These are phyloP conservation scores for Colletotrichum phormii DNA, from an alignment of 2,329 filamentous ascomycete species.

Conservation along the genomic window DNA sequence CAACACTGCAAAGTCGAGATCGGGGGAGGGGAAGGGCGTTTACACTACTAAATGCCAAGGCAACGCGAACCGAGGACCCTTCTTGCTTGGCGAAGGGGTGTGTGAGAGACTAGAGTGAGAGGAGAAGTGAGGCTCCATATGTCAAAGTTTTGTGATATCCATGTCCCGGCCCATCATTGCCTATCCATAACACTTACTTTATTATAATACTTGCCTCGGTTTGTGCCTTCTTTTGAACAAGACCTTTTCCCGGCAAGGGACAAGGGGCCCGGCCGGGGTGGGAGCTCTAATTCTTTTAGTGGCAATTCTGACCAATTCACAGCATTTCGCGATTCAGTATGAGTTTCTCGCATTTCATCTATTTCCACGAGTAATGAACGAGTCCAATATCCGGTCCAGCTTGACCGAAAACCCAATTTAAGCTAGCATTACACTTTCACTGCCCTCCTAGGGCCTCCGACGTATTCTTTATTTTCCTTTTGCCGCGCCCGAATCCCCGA, in stretches of 20 bases:
- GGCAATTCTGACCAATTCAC: neutral
- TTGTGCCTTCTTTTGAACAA: neutral
- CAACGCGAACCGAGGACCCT: conserved; percentile 28
- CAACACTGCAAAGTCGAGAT: neutral
- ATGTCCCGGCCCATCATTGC: neutral
- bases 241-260: neutral
- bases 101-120: neutral
- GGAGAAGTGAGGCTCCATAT: neutral
- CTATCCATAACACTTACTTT: neutral
- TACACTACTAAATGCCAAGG: conserved; percentile 12
- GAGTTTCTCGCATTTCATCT: neutral
- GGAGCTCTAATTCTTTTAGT: neutral
- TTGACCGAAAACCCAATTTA: conserved; percentile 2
- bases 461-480: neutral
- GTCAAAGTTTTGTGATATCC: neutral
- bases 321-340: neutral
- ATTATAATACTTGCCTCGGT: neutral
- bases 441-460: conserved; percentile 7
- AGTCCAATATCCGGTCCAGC: neutral
- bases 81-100: neutral
- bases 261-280: neutral
- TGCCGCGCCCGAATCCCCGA: neutral
- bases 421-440: conserved; percentile 3
- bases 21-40: neutral
- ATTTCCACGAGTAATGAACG: neutral